Conservation (phyloP, 2,329 filamentous ascomycete species). For the Fusarium piperis region DNA sequence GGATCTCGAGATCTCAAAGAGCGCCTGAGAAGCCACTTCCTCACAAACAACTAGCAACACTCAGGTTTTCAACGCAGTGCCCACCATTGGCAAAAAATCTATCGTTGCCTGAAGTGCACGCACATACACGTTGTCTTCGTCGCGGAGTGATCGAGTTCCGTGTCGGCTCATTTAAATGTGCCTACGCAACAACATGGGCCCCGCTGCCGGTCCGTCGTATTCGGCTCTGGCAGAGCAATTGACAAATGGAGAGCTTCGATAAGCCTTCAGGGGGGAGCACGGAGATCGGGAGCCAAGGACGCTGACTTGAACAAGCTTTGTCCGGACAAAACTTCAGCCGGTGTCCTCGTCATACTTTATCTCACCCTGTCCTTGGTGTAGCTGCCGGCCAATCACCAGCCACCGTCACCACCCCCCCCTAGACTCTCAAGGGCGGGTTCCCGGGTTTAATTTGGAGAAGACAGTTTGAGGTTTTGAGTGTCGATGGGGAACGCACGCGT, state of each 20-base stretch:
- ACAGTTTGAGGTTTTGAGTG: conserved; percentile 32
- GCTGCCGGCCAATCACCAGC: conserved; percentile 20
- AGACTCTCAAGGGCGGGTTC: neutral
- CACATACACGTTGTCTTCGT: conserved; percentile 1
- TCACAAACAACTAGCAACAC: neutral
- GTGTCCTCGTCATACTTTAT: neutral
- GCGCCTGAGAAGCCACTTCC: neutral
- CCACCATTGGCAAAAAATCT: conserved; percentile 1
- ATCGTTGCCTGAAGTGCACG: neutral
- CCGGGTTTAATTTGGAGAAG: conserved; percentile 24
- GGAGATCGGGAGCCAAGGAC: conserved; percentile 8
- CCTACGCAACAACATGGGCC: conserved; percentile 3
- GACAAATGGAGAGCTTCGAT: conserved; percentile 15
- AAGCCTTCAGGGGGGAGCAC: conserved; percentile 2
- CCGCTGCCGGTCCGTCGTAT: conserved; percentile 28
- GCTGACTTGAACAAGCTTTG: neutral
- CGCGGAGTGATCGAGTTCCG: conserved; percentile 39
- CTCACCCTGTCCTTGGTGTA: neutral
- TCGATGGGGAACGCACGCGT: conserved; percentile 24
- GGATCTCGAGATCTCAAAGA: neutral
- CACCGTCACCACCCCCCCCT: conserved; percentile 19
- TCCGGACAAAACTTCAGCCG: conserved; percentile 30
- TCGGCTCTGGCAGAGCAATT: conserved; percentile 8
- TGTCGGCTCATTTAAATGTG: conserved; percentile 21
- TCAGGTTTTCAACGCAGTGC: conserved; percentile 12